These are phyloP conservation scores for Lagenidium sp. DNA, from an alignment of 352 stramenopile genomes.

Conservation along the genomic window DNA sequence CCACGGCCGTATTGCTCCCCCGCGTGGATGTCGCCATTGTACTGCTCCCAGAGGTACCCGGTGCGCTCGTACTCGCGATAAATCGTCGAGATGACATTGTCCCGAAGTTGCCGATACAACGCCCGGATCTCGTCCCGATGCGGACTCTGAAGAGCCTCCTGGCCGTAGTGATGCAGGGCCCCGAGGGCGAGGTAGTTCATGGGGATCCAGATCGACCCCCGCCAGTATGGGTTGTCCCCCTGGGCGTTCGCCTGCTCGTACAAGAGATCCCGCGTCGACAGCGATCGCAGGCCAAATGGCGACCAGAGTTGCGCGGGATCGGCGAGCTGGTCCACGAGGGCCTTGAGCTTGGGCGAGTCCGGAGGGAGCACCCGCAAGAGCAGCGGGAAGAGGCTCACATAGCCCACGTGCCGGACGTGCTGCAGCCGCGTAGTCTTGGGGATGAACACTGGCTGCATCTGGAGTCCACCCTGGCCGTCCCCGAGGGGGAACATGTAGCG, in stretches of 20 bases:
- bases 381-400: slow-evolving; percentile 85
- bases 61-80: slow-evolving; percentile 77
- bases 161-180: slow-evolving; percentile 72
- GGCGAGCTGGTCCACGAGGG: slow-evolving; percentile 46
- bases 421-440: slow-evolving; percentile 45
- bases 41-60: slow-evolving; percentile 93
- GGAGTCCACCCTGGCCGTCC: slow-evolving; percentile 66
- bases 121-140: slow-evolving; percentile 29
- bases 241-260: slow-evolving; percentile 86
- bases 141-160: slow-evolving; percentile 18
- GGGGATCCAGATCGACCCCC: slow-evolving; percentile 93
- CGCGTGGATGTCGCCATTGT: slow-evolving; percentile 65
- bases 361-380: slow-evolving; percentile 61
- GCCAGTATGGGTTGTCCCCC: slow-evolving; percentile 91
- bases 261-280: slow-evolving; percentile 78
- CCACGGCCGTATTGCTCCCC: slow-evolving; percentile 57
- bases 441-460: slow-evolving; percentile 66
- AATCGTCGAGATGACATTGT: slow-evolving; percentile 57
- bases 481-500: slow-evolving; percentile 71
- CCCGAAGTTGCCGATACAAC: slow-evolving; percentile 42
- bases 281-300: slow-evolving; percentile 74
- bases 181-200: slow-evolving; percentile 89
- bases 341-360: slow-evolving; percentile 53
- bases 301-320: slow-evolving; percentile 67
- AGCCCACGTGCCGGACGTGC: slow-evolving; percentile 79